These are phyloP conservation scores for Phlebiopsis gigantea DNA, from an alignment of 768 basidiomycete genomes.

Conservation along the genomic window DNA sequence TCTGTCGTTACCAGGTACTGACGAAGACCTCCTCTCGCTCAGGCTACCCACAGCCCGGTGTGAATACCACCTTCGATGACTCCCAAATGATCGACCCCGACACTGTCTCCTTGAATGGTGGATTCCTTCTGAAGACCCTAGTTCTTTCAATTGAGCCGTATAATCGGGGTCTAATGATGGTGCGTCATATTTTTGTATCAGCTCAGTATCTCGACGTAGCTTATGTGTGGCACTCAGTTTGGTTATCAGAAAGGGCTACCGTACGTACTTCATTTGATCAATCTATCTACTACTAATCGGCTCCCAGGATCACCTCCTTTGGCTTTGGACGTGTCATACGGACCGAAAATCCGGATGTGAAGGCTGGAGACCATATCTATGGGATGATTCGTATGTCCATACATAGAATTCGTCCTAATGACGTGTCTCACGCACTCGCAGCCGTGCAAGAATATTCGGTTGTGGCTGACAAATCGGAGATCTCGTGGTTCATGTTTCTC, in stretches of 20 bases:
- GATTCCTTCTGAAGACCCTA: conserved; percentile 25
- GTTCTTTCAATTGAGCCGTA: conserved; percentile 19
- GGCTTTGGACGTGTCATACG: conserved; percentile 24
- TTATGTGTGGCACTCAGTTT: too few relatives aligned
- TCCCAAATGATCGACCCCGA: conserved; percentile 26
- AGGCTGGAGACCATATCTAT: conserved; percentile 23
- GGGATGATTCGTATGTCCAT: conserved; percentile 17
- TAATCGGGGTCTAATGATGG: conserved; percentile 15
- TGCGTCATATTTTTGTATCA: too few relatives aligned
- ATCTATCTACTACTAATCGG: too few relatives aligned
- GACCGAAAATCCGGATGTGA: conserved; percentile 17
- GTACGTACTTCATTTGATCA: too few relatives aligned
- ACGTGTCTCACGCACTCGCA: conserved; percentile 32
- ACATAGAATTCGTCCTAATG: conserved; percentile 24
- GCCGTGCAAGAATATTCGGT: conserved; percentile 41
- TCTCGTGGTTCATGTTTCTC: conserved; percentile 26
- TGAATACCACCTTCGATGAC: conserved; percentile 22
- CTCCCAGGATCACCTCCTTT: conserved; percentile 20
- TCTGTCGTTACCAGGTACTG: too few relatives aligned
- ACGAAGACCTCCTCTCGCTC: too few relatives aligned
- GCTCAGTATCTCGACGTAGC: too few relatives aligned
- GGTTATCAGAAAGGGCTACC: too few relatives aligned
- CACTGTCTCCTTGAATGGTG: conserved; percentile 21
- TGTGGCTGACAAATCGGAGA: too few relatives aligned
- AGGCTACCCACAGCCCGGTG: conserved; percentile 23